Percentiles rank a stretch among this genome's conserved stretches.
phyloP scores from a whole-genome alignment of 768 basidiomycete genomes.

The Termitomyces eurrhizus region DNA sequence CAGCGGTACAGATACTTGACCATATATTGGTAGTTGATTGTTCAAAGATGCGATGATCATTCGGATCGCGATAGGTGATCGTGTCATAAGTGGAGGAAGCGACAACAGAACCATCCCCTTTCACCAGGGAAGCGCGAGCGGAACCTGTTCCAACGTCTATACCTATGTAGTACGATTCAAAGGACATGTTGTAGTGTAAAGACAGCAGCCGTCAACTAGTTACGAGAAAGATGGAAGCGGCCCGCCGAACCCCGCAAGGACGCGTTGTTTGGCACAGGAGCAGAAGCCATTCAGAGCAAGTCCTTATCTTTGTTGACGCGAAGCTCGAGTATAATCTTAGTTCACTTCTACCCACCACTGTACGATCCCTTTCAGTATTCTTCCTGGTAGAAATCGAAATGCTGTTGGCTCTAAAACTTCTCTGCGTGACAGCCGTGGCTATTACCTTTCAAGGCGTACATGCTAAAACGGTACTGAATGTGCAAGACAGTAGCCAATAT shows the following conservation, averaged over 20 bases:
- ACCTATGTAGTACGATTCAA: constrained; percentile 58
- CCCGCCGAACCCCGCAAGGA: not conserved
- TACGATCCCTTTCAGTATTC: not conserved
- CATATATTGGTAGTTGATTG: constrained; percentile 92
- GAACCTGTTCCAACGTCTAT: constrained; percentile 93
- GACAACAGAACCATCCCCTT: constrained; percentile 59
- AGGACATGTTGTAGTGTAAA: constrained; percentile 26
- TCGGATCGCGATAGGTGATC: constrained; percentile 78
- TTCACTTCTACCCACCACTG: not conserved
- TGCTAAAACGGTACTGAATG: constrained; percentile 6
- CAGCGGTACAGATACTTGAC: constrained; percentile 58
- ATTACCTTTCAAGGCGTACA: constrained; percentile 1
- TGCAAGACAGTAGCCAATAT: not conserved
- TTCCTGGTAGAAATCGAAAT: not conserved
- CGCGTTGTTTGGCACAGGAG: not conserved
- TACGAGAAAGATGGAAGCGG: not conserved
- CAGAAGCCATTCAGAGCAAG: not conserved
- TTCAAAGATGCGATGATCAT: constrained; percentile 92
- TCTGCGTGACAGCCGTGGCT: not conserved
- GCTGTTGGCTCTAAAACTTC: not conserved
- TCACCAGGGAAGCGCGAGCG: constrained; percentile 80
- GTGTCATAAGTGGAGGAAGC: constrained; percentile 81
- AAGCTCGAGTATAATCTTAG: not conserved
- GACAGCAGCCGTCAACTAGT: not conserved
- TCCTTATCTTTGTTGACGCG: not conserved